Percentiles rank a stretch among this genome's conserved stretches.
These are phyloP conservation scores for Podaxis carcinomalis DNA, from an alignment of 768 basidiomycete species.

Conservation along the genomic window DNA sequence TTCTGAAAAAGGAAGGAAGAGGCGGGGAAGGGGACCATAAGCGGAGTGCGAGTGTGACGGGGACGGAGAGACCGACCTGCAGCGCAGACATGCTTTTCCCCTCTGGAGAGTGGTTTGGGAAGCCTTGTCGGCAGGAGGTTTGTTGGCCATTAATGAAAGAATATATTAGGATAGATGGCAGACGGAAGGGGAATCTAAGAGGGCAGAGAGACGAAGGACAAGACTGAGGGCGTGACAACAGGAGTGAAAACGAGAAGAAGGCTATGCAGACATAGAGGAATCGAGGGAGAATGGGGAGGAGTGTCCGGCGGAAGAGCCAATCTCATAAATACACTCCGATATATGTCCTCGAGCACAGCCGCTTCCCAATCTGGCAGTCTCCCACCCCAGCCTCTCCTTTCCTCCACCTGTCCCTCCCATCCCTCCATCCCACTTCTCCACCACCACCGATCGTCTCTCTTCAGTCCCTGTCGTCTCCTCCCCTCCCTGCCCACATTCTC, in stretches of 20 bases:
- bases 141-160: slow-evolving; percentile 40
- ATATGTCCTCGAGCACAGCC: slow-evolving; percentile 12
- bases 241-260: slow-evolving; percentile 6
- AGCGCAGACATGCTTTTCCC: slow-evolving; percentile 69
- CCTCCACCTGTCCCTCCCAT: not conserved
- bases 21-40: slow-evolving; percentile 9
- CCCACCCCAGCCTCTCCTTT: not conserved
- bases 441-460: not conserved
- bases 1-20: slow-evolving; percentile 33
- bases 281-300: slow-evolving; percentile 8
- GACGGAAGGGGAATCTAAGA: slow-evolving; percentile 8
- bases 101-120: slow-evolving; percentile 49
- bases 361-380: slow-evolving; percentile 4
- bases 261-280: slow-evolving; percentile 18
- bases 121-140: slow-evolving; percentile 32
- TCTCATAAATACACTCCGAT: slow-evolving; percentile 12
- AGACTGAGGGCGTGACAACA: slow-evolving; percentile 4
- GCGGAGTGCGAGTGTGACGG: slow-evolving; percentile 10
- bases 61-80: slow-evolving; percentile 42
- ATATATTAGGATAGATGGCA: slow-evolving; percentile 1
- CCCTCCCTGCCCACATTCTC: not conserved
- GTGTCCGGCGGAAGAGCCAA: slow-evolving; percentile 3
- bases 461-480: not conserved
- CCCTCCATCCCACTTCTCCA: not conserved
- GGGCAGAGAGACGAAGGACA: slow-evolving; percentile 8